Evolutionary conservation across 768 basidiomycete species (phyloP).

Genomic region (Saitozyma podzolica): DNA sequence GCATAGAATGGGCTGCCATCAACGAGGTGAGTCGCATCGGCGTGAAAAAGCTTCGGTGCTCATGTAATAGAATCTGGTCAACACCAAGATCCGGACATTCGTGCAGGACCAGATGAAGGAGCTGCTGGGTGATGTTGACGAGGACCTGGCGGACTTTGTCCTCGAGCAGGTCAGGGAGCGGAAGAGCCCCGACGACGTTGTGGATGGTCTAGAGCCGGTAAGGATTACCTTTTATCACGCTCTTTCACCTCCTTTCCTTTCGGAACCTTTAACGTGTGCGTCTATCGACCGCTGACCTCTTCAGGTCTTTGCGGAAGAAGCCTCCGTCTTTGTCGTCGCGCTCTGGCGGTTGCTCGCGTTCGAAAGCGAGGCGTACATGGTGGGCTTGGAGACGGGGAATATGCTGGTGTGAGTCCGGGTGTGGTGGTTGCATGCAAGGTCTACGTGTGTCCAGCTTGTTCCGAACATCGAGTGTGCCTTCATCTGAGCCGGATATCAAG

Average conservation of each 20-base stretch:
- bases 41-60: conserved; percentile 10
- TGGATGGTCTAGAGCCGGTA: conserved; percentile 89
- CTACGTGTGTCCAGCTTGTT: no score
- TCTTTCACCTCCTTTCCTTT: not conserved
- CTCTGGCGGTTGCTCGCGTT: conserved; percentile 93
- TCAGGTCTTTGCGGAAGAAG: conserved; percentile 91
- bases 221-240: conserved; percentile 48
- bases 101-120: conserved; percentile 79
- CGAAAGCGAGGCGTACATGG: conserved; percentile 89
- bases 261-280: not conserved
- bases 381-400: conserved; percentile 81
- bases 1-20: conserved; percentile 82
- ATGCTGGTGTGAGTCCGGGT: conserved; percentile 62
- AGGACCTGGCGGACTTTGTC: conserved; percentile 90
- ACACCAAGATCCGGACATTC: conserved; percentile 80
- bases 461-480: no score
- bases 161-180: conserved; percentile 90
- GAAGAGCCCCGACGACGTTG: conserved; percentile 76
- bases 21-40: conserved; percentile 66
- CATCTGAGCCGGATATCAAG: not conserved
- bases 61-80: conserved; percentile 66
- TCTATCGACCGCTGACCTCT: not conserved
- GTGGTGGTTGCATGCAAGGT: conserved; percentile 1
- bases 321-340: conserved; percentile 69
- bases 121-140: conserved; percentile 87